Evolutionary conservation across 768 basidiomycete genomes (phyloP), one percentile per base, ranked within the genome.

Genomic region (Tylopilus balloui): DNA sequence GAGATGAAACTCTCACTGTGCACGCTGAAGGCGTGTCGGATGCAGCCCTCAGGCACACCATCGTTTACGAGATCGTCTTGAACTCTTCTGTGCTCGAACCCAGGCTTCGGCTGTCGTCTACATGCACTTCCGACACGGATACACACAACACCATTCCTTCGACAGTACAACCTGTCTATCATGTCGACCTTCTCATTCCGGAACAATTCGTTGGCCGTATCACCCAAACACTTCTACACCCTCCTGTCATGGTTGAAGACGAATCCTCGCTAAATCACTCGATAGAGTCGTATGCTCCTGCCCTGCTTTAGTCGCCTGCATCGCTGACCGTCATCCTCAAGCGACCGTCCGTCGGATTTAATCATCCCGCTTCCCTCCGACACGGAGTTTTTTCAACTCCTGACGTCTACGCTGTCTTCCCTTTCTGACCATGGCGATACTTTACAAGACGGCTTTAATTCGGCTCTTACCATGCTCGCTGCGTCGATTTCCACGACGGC

Each of bases 361-460:
- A 74, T 89, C 44, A 84, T 95, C 29, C 85, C 88, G 3, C 79
- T 96, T 6, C 74, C 77, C n/a, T 82, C 88, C 28, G 92, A 94
- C 60, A 73, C 78, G 12, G 79, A 80, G 3, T 96, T 97, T 71
- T 88, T 92, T 66, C 75, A 80, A 19, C 76, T 89, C 23, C 77
- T 96, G 42, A 78, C 78, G 1, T 73, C 76, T 0, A 75, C 81
- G 6, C 68, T 87, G 11, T 74, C 81, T 37, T 73, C 79, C 0
- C 77, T 84, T 20, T 73, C 75, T 17, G 62, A 63, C 12, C 72
- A 86, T 70, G 68, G 86, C 58, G 55, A 69, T 39, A 57, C 62
- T 49, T 57, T 92, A 58, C 76, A 80, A 46, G 53, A 63, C 51
- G 65, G 75, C 27, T 87, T 86, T 55, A 64, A 69, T 17, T 55